phyloP scores from a whole-genome alignment of 2,329 filamentous ascomycete genomes.

The Ophiostoma sp. region DNA sequence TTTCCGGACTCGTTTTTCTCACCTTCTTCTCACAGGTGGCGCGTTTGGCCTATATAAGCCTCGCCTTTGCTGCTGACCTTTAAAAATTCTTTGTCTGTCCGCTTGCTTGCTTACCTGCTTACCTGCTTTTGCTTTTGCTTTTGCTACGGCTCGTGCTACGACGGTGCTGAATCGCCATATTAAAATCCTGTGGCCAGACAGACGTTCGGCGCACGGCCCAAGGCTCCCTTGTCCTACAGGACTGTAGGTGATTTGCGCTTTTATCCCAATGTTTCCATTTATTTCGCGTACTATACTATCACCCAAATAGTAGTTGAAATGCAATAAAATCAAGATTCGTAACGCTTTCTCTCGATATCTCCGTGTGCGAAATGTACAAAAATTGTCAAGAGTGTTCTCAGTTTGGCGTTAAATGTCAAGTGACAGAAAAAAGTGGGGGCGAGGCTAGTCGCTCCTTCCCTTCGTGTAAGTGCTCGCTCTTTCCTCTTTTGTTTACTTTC shows the following conservation, averaged over 20 bases:
- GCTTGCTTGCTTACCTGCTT: no score
- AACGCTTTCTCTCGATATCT: background rate
- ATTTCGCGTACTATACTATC: background rate
- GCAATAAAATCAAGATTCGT: background rate
- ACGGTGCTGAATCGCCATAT: background rate
- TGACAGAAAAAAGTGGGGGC: background rate
- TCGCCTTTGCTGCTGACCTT: background rate
- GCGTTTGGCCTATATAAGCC: background rate
- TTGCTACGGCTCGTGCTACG: background rate
- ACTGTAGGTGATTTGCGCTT: background rate
- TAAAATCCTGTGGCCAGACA: background rate
- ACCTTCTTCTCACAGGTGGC: conserved; percentile 17
- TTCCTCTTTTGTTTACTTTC: conserved; percentile 13
- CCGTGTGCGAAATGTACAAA: background rate
- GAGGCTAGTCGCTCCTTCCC: background rate
- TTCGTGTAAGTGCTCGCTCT: background rate
- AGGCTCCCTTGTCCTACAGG: background rate
- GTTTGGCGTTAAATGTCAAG: background rate
- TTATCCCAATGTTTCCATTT: background rate
- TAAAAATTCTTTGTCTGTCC: background rate
- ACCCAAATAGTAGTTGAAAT: background rate
- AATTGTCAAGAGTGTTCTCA: background rate
- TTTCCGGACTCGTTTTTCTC: background rate
- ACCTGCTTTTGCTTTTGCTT: background rate
- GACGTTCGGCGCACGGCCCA: background rate